Evolutionary conservation across 179 eudicot genomes (phyloP).

Genomic region (Spergularia azorica): DNA sequence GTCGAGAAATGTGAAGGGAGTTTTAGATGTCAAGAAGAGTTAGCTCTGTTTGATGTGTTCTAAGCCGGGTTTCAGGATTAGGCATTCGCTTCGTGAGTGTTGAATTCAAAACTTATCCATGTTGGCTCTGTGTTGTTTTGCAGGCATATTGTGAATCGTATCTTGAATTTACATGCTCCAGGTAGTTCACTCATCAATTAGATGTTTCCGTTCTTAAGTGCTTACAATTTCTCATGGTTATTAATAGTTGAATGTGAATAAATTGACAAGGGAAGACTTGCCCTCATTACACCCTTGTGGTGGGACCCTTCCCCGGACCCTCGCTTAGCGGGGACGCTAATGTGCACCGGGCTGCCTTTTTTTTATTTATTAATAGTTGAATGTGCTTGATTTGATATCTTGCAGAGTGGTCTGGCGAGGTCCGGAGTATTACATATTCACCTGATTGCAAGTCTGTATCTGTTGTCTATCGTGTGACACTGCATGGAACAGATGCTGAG

Average conservation of each 20-base stretch:
- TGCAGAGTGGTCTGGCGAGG: conserved; percentile 96
- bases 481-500: conserved; percentile 98
- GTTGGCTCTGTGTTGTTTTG: conserved; percentile 18
- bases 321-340: too few relatives aligned
- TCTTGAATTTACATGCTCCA: conserved; percentile 91
- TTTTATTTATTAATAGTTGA: neutral
- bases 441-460: conserved; percentile 84
- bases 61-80: neutral
- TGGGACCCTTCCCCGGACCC: too few relatives aligned
- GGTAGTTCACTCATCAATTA: conserved; percentile 41
- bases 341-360: too few relatives aligned
- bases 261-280: too few relatives aligned
- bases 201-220: neutral
- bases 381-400: conserved; percentile 3
- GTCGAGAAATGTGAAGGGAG: neutral
- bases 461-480: conserved; percentile 87
- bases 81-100: neutral
- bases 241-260: neutral
- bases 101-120: neutral
- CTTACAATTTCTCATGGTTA: neutral
- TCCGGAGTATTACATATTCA: conserved; percentile 70
- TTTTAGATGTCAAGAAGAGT: neutral
- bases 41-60: neutral
- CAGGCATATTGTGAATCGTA: conserved; percentile 92
- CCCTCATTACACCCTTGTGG: too few relatives aligned